These are phyloP conservation scores for Chlamydomonas eustigma DNA, from an alignment of 139 green algal genomes.

Conservation along the genomic window DNA sequence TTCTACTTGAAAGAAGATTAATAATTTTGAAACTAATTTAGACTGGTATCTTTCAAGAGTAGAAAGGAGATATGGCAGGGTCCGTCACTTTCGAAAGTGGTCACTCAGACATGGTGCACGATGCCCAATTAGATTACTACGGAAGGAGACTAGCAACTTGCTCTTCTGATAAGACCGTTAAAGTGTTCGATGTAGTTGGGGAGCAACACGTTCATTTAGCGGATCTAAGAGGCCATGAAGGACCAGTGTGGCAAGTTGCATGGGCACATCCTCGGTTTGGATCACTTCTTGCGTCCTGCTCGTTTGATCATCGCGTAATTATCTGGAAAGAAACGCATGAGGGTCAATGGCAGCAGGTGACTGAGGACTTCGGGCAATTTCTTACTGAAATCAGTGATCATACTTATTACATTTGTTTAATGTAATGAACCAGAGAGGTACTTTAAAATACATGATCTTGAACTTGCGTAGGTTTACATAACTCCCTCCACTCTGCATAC, in stretches of 20 bases:
- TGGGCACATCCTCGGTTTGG: conserved; percentile 97
- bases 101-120: conserved; percentile 86
- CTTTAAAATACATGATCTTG: too few relatives aligned
- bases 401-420: too few relatives aligned
- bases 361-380: too few relatives aligned
- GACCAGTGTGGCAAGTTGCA: conserved; percentile 79
- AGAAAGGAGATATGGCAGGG: too few relatives aligned
- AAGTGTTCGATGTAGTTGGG: conserved; percentile 79
- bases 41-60: too few relatives aligned
- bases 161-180: conserved; percentile 86
- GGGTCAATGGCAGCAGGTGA: conserved; percentile 70
- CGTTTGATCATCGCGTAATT: conserved; percentile 90
- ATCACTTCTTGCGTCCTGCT: conserved; percentile 83
- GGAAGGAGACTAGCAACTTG: conserved; percentile 88
- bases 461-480: conserved; percentile 60
- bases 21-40: too few relatives aligned
- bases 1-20: too few relatives aligned
- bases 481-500: conserved; percentile 49
- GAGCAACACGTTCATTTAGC: conserved; percentile 56
- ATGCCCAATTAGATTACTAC: conserved; percentile 96
- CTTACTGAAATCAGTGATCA: too few relatives aligned
- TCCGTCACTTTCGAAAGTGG: conserved; percentile 70
- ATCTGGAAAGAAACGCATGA: conserved; percentile 86
- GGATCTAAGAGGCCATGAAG: conserved; percentile 88
- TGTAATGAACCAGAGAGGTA: too few relatives aligned